Conservation (phyloP, 2,329 filamentous ascomycete species). For the Pseudovirgaria hyperparasitica region DNA sequence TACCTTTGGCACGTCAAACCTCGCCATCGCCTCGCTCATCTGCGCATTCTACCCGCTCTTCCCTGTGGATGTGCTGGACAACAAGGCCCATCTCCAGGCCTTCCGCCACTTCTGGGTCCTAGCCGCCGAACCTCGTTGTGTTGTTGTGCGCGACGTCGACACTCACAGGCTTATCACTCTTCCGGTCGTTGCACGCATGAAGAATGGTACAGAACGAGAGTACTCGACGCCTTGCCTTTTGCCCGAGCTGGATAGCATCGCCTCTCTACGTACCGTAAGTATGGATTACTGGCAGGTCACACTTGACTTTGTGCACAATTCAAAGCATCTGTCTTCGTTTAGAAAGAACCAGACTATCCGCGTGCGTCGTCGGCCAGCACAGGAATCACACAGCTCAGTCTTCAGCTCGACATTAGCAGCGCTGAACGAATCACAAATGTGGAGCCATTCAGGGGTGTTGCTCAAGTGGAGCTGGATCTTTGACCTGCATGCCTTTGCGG, state of each 20-base stretch:
- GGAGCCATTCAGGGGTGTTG: slow-evolving; percentile 12
- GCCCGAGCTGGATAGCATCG: slow-evolving; percentile 51
- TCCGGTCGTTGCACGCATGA: slow-evolving; percentile 54
- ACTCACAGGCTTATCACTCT: slow-evolving; percentile 68
- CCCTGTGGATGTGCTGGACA: slow-evolving; percentile 80
- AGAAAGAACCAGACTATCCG: slow-evolving; percentile 57
- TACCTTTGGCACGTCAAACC: slow-evolving; percentile 78
- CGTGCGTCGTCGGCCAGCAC: slow-evolving; percentile 51
- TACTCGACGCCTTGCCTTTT: slow-evolving; percentile 43
- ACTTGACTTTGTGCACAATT: slow-evolving; percentile 56
- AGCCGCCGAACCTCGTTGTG: slow-evolving; percentile 76
- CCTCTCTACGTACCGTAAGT: slow-evolving; percentile 47
- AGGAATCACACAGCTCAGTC: slow-evolving; percentile 45
- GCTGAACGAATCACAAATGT: slow-evolving; percentile 46
- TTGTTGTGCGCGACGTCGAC: slow-evolving; percentile 77
- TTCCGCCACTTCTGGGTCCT: slow-evolving; percentile 97
- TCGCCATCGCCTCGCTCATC: slow-evolving; percentile 74
- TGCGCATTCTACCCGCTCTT: slow-evolving; percentile 92
- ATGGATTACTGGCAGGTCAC: slow-evolving; percentile 70
- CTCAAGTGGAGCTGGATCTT: slow-evolving; percentile 65
- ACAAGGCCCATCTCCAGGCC: slow-evolving; percentile 86
- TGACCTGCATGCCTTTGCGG: slow-evolving; percentile 39
- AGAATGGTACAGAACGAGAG: slow-evolving; percentile 19
- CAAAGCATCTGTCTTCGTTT: slow-evolving; percentile 52
- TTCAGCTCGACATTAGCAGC: slow-evolving; percentile 67